These are phyloP conservation scores for Barnettozyma vustinii DNA, from an alignment of 805 yeast species.

Conservation along the genomic window DNA sequence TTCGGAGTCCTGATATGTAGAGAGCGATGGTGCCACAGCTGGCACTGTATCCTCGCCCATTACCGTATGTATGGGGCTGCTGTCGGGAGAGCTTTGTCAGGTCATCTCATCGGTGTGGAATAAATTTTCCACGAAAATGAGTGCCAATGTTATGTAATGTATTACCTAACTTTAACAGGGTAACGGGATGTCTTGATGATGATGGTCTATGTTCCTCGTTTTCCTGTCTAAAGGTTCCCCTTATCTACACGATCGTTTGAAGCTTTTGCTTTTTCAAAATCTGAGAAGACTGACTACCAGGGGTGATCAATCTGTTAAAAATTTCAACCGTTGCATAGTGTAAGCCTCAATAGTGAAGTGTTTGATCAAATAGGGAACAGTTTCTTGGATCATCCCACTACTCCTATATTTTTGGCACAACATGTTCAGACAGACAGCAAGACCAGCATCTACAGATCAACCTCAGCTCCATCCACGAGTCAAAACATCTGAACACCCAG, in stretches of 20 bases:
- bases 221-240: neutral
- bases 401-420: neutral
- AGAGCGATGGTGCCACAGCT: conserved; percentile 60
- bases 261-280: neutral
- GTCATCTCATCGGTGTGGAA: neutral
- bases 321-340: no score
- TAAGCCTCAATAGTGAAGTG: neutral
- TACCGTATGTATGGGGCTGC: neutral
- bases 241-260: neutral
- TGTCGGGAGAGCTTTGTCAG: neutral
- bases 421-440: neutral
- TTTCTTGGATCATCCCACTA: neutral
- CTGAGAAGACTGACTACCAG: neutral
- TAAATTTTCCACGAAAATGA: neutral
- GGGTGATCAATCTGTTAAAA: neutral
- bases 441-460: neutral
- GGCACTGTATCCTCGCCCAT: conserved; percentile 4
- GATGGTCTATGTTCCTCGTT: neutral
- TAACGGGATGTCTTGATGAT: no score
- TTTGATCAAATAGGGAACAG: neutral
- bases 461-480: neutral
- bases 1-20: conserved; percentile 65
- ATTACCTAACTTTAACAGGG: neutral
- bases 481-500: neutral
- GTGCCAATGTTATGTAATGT: neutral